These are phyloP conservation scores for Pseudomonodictys pantanalensis DNA, from an alignment of 495 filamentous ascomycete genomes.

Conservation along the genomic window DNA sequence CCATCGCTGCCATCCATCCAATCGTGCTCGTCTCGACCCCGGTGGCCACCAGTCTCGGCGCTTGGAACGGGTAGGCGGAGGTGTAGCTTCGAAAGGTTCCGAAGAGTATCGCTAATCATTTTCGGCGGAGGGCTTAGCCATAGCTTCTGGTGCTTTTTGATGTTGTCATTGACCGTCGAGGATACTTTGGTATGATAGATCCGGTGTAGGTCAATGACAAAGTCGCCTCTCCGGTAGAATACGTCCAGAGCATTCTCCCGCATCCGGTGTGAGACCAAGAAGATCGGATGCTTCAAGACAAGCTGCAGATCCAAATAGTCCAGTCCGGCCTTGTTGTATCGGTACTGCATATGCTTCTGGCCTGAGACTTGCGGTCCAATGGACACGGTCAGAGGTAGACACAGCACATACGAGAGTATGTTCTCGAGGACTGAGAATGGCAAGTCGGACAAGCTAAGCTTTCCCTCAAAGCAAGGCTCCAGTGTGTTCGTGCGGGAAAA, in stretches of 20 bases:
- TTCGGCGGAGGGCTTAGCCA: conserved; percentile 15
- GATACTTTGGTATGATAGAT: conserved; percentile 23
- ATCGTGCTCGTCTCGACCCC: conserved; percentile 23
- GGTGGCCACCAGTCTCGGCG: conserved; percentile 13
- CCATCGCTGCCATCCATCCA: conserved; percentile 35
- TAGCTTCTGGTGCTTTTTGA: conserved; percentile 23
- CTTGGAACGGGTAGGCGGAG: conserved; percentile 29
- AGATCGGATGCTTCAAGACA: conserved; percentile 18
- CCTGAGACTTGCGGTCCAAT: conserved; percentile 7
- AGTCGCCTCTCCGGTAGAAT: conserved; percentile 12
- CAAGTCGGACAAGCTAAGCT: neutral
- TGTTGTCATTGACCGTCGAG: conserved; percentile 9
- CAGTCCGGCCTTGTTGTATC: conserved; percentile 18
- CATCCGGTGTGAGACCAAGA: conserved; percentile 13
- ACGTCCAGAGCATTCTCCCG: conserved; percentile 15
- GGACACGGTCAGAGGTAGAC: conserved; percentile 9
- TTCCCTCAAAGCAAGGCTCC: neutral
- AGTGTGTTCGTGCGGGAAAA: neutral
- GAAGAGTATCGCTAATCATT: conserved; percentile 14
- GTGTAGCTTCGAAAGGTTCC: conserved; percentile 18
- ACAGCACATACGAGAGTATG: conserved; percentile 20
- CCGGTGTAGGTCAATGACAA: conserved; percentile 20
- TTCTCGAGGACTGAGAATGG: conserved; percentile 17
- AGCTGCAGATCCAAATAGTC: conserved; percentile 14
- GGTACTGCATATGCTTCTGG: conserved; percentile 6